Base-by-base conservation (phyloP, 805 yeast genomes). In the Hemisphaericaspora nanyangensis region DNA sequence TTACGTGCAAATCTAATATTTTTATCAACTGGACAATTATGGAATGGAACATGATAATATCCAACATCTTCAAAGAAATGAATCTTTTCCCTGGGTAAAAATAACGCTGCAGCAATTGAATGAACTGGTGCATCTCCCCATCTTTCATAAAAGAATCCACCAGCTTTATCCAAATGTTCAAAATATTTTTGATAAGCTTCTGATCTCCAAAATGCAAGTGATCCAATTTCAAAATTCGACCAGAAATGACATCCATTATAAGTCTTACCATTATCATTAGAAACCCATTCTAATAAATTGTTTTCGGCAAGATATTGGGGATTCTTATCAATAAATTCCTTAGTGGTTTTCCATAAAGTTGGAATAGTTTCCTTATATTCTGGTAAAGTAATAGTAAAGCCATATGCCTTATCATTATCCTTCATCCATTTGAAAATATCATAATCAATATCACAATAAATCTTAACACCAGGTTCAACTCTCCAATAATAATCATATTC, bases 101-200 rank as follows among this genome's bases (percentile, higher is more conserved):
- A 83, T 47, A 87, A 65, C 7, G 95, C 70, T 15, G 87, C 95
- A 27, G 91, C 95, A 52, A 86, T 80, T 10, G 93, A 83, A 61
- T 86, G 95, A 35, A 86, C 82, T 20, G 95, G 95, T 19, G 93
- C 95, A 61, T 86, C 95, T 52, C 95, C 95, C 95, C 95, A 85
- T 61, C 95, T 74, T 68, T 84, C 87, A 61, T 86, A 86, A 65
- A 83, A 86, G 66, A 86, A 86, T 10, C 95, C 95, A 58, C 95
- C 95, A 15, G 81, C 76, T 47, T 76, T 59, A 63, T 86, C 95
- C 54, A 86, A 73, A 49, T 71, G 64, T 20, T 84, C 82, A 52
- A 86, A 87, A 61, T 81, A 86, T 39, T 76, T 71, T 32, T 61
- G 49, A 55, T 87, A 86, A 8, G 85, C 84, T 35, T 79, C 77